phyloP scores from a whole-genome alignment of 139 green algal species.

The Chlamydomonas eustigma region DNA sequence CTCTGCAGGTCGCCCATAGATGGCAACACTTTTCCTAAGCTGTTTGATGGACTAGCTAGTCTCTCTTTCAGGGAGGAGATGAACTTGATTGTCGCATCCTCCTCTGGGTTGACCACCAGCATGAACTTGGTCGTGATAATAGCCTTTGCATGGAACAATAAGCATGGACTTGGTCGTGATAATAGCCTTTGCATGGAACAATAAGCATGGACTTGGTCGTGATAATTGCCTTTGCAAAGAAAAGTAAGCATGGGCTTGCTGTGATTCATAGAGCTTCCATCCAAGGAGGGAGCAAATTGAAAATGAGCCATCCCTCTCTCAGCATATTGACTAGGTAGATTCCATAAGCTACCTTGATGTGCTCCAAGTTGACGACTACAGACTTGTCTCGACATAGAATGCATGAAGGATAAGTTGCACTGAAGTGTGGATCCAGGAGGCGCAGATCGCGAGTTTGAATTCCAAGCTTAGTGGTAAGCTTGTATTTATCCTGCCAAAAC shows the following conservation, averaged over 20 bases:
- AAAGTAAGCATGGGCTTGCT: neutral
- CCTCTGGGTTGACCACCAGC: constrained; percentile 53
- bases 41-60: neutral
- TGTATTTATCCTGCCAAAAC: constrained; percentile 43
- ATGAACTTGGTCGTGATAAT: constrained; percentile 31
- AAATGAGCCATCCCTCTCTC: too few relatives aligned
- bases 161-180: neutral
- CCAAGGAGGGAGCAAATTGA: too few relatives aligned
- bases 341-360: constrained; percentile 53
- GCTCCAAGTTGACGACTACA: constrained; percentile 59
- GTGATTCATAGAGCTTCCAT: neutral
- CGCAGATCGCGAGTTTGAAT: constrained; percentile 61
- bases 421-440: constrained; percentile 52
- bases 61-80: constrained; percentile 37
- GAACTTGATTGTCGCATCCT: constrained; percentile 26
- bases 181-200: neutral
- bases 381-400: constrained; percentile 60
- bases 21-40: neutral
- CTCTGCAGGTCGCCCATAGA: constrained; percentile 24
- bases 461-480: constrained; percentile 56
- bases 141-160: neutral
- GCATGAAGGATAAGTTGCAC: constrained; percentile 45
- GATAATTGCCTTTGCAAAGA: neutral
- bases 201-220: neutral
- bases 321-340: too few relatives aligned